Evolutionary conservation across 371 early-diverging fungal genomes (phyloP).

Genomic region (Choanephora cucurbitarum): DNA sequence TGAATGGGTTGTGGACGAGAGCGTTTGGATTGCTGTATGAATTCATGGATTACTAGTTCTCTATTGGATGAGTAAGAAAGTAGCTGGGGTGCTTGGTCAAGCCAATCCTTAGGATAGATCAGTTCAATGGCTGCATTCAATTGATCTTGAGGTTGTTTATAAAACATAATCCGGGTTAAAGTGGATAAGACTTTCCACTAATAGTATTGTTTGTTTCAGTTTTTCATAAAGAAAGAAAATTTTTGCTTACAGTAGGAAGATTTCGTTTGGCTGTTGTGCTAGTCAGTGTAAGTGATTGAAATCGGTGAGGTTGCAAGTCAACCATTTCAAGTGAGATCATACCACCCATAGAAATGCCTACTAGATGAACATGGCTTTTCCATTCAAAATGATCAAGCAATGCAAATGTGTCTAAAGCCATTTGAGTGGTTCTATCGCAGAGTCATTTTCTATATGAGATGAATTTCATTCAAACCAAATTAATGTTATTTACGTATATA

Average conservation of each 20-base stretch:
- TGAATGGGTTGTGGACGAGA: constrained; percentile 37
- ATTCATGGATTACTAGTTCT: constrained; percentile 29
- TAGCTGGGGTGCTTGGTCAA: constrained; percentile 22
- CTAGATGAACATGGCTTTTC: constrained; percentile 61
- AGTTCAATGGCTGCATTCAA: constrained; percentile 38
- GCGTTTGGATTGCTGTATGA: constrained; percentile 20
- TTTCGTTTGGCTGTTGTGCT: constrained; percentile 47
- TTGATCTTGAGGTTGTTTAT: constrained; percentile 35
- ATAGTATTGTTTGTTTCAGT: background rate
- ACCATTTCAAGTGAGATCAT: constrained; percentile 72
- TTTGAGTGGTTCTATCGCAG: constrained; percentile 54
- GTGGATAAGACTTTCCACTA: constrained; percentile 41
- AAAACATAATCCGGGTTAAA: constrained; percentile 35
- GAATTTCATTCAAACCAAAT: no score
- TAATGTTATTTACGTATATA: constrained; percentile 24
- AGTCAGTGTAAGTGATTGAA: constrained; percentile 47
- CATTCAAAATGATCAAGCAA: constrained; percentile 69
- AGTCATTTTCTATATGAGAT: no score
- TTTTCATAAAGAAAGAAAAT: background rate
- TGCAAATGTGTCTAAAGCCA: constrained; percentile 69
- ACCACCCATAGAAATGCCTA: constrained; percentile 81
- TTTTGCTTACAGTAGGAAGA: constrained; percentile 43
- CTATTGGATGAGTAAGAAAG: constrained; percentile 30
- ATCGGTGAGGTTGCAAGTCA: constrained; percentile 31
- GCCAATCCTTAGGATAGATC: constrained; percentile 41